Evolutionary conservation across 1,139 yeast species (phyloP), one percentile per base, ranked within the genome.

Genomic region (Geotrichum restrictum): DNA sequence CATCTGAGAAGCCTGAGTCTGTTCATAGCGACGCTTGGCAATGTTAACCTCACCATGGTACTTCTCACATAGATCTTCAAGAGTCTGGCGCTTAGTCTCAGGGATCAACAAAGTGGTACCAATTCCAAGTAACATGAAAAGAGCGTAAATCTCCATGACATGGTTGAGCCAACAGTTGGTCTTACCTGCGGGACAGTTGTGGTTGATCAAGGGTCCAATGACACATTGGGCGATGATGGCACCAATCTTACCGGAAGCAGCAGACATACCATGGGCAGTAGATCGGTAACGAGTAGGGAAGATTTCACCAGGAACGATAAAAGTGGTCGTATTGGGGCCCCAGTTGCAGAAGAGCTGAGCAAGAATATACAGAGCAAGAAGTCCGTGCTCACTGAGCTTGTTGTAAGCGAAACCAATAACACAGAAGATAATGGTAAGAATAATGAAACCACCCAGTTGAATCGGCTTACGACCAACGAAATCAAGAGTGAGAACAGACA

Each of bases 241-340:
- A 76, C 98, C 98, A 60, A 87, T 77, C 75, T 93, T 93, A 79
- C 98, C 98, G 49, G 82, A 70, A 52, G 96, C 98, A 60, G 98
- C 98, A 62, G 96, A 88, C 59, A 93, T 75, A 78, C 98, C 98
- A 69, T 93, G 98, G 53, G 98, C 97, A 62, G 97, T 84, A 42
- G 98, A 93, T 81, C 98, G 88, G 76, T 89, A 88, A 74, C 95
- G 81, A 48, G 98, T 93, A 69, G 98, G 98, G 88, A 79, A 93
- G 66, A 83, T 79, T 77, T 93, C 98, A 71, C 98, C 98, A 48
- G 98, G 98, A 64, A 88, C 82, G 65, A 93, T 80, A 73, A 93
- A 93, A 55, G 98, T 93, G 49, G 98, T 94, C 57, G 91, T 81
- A 79, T 93, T 93, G 68, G 98, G 98, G 57, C 87, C 87, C 60